Evolutionary conservation across 352 stramenopile genomes (phyloP), one percentile per base, ranked within the genome.

Genomic region (Thraustochytrium striatum): DNA sequence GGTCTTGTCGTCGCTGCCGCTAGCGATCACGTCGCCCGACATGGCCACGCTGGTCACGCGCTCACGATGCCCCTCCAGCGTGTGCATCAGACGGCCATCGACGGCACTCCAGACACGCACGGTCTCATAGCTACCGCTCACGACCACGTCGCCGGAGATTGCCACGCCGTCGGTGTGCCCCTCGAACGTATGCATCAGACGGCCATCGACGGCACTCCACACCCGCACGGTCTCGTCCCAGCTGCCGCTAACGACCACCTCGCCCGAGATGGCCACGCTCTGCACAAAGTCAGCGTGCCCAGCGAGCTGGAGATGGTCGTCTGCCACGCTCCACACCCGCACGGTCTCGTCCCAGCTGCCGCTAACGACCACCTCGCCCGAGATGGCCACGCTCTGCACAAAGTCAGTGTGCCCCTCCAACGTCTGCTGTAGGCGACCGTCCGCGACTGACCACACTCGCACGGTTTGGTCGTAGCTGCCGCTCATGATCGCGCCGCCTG

Each of bases 161-260:
- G n/a, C n/a, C n/a, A n/a, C n/a, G n/a, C n/a, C n/a, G 8, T 19
- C 11, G 8, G 50, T 68, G 62, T 72, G 62, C 3, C 62, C 62
- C 62, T 72, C 38, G 13, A 72, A 25, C 11, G 33, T 65, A 3
- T 72, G 62, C 39, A 68, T 13, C 44, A 47, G 33, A 30, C 30
- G 32, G 50, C 62, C 62, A 8, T 69, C 25, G 5, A 59, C 38
- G 38, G 38, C 38, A 70, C 25, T 55, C 59, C 59, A 70, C 5
- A 70, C 59, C 7, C 59, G 59, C 7, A 70, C 59, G 5, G 59
- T 70, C 59, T 55, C n/a, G n/a, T n/a, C n/a, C n/a, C n/a, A n/a
- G n/a, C n/a, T n/a, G n/a, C n/a, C n/a, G n/a, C n/a, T n/a, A n/a
- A n/a, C n/a, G n/a, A n/a, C n/a, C n/a, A n/a, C n/a, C n/a, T n/a